A percentile compares a stretch with the other conserved stretches of the same genome.
phyloP scores from a whole-genome alignment of 2,329 filamentous ascomycete genomes.

The Trichoderma cornu-damae region DNA sequence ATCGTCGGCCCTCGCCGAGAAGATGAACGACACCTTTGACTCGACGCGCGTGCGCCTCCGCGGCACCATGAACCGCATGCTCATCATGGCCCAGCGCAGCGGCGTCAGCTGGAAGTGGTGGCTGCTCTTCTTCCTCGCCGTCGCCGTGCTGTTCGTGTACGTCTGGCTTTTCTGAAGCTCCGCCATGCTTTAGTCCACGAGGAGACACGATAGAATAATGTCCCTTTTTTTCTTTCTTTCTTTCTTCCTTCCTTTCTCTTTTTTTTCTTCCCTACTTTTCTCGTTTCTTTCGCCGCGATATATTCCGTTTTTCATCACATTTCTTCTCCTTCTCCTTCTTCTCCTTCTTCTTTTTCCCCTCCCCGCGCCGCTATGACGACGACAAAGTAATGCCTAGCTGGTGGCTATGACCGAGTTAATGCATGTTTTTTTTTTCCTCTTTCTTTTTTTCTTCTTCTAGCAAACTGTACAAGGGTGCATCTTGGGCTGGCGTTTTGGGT shows the following conservation, averaged over 20 bases:
- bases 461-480: conserved; percentile 20
- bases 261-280: neutral
- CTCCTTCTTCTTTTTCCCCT: neutral
- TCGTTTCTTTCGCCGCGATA: neutral
- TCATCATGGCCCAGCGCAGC: conserved; percentile 88
- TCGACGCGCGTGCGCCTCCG: conserved; percentile 71
- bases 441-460: neutral
- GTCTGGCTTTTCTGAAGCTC: conserved; percentile 74
- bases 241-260: neutral
- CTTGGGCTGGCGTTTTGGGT: conserved; percentile 25
- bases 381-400: neutral
- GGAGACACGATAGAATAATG: neutral
- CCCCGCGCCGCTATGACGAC: neutral
- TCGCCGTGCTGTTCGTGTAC: conserved; percentile 79
- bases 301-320: neutral
- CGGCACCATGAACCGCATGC: conserved; percentile 96
- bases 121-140: conserved; percentile 80
- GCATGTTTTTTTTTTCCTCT: neutral
- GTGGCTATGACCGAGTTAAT: neutral
- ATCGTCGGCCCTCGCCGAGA: conserved; percentile 79
- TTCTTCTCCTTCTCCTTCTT: neutral
- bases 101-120: conserved; percentile 96
- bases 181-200: neutral
- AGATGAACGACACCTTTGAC: conserved; percentile 95
- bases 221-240: neutral